Evolutionary conservation across 805 yeast genomes (phyloP).

Genomic region (Suhomyces sp.): DNA sequence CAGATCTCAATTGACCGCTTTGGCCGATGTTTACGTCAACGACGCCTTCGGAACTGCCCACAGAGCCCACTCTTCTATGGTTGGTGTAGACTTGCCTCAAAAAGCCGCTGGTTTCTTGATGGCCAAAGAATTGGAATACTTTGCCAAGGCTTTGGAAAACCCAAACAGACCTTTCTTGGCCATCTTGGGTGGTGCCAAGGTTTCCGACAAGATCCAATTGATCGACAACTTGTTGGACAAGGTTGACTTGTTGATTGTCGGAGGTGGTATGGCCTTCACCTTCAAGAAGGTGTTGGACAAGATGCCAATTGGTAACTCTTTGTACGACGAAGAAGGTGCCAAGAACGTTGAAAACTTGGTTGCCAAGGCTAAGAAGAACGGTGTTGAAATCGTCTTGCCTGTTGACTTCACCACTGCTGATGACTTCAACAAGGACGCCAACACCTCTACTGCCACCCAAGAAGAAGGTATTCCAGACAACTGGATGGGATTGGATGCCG

Average conservation of each 20-base stretch:
- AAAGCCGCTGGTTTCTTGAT: conserved; percentile 98
- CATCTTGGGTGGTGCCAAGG: conserved; percentile 99
- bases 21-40: conserved; percentile 96
- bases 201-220: conserved; percentile 96
- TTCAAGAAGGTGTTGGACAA: conserved; percentile 90
- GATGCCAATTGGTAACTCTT: conserved; percentile 86
- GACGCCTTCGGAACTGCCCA: conserved; percentile 99
- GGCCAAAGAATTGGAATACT: conserved; percentile 95
- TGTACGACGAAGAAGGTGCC: conserved; percentile 92
- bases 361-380: conserved; percentile 94
- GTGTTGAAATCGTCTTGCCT: conserved; percentile 91
- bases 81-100: conserved; percentile 91
- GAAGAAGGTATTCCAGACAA: conserved; percentile 91
- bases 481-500: conserved; percentile 95
- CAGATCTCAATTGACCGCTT: conserved; percentile 84
- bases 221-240: conserved; percentile 95
- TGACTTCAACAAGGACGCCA: conserved; percentile 88
- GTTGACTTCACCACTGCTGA: conserved; percentile 96
- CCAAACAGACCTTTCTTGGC: conserved; percentile 98
- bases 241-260: conserved; percentile 90
- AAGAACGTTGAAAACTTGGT: conserved; percentile 88
- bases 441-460: conserved; percentile 78
- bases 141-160: conserved; percentile 97
- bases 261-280: conserved; percentile 99
- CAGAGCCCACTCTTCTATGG: conserved; percentile 99